Base-by-base conservation (phyloP, 2,329 filamentous ascomycete genomes). In the Colletotrichum destructivum region DNA sequence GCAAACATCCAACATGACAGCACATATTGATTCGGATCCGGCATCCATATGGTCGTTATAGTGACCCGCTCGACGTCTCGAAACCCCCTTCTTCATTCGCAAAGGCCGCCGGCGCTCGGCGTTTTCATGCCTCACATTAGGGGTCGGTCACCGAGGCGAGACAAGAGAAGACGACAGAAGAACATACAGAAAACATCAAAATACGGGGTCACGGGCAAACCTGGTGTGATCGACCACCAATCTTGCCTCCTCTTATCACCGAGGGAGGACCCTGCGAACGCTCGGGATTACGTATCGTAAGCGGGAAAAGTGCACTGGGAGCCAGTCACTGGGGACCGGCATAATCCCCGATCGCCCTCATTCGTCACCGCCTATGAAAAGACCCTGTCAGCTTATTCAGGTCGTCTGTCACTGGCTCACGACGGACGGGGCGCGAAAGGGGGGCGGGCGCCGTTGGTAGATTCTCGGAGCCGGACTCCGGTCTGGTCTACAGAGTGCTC, bases 301-400 rank as follows among this genome's bases (percentile, higher is more conserved):
- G 26, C 51, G 47, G 23, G 16, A 40, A 47, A 59, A 46, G 61
- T 35, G 21, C 51, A 59, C 21, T 59, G 40, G 15, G 55, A 42
- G 35, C 8, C 9, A 18, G 35, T 15, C n/a, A 44, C 40, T 40
- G 26, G 67, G 62, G 55, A 38, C 21, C 49, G 42, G 64, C 42
- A 61, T 62, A 51, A 47, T 54, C 51, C 57, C 56, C 63, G 62
- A 54, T 42, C 47, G 59, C 52, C 16, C 65, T 49, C 42, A 64
- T 72, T 69, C 60, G 66, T 64, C 54, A 69, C 66, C 47, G 66
- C 69, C 40, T 31, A 16, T 8, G 15, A 35, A 46, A 55, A 40
- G 51, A 26, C 69, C 65, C 66, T 69, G 69, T 72, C 69, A 64
- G 69, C 65, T 72, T 63, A 72, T 69, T 72, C 66, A 61, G 23